Evolutionary conservation across 1,139 yeast genomes (phyloP), one percentile per base, ranked within the genome.

Genomic region (Petasospora fabianii): DNA sequence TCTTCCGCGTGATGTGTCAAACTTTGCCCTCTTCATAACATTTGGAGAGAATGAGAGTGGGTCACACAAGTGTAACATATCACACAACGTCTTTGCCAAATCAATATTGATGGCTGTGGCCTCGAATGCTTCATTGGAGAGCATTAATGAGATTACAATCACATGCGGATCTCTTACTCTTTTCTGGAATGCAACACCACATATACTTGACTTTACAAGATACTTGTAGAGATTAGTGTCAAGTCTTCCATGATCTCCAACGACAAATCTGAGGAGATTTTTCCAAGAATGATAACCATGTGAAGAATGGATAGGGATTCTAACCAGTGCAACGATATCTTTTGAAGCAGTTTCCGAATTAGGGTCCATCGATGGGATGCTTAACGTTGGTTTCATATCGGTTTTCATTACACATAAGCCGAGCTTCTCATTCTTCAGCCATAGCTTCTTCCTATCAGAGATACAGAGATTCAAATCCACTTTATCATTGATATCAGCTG

Each of bases 161-260:
- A 29, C 30, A n/a, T 27, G n/a, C 4, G 20, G 30, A 7, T 13
- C 24, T 3, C 22, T 18, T 6, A 12, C 28, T 16, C 24, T 12
- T 27, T 34, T 38, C 13, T 38, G 34, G 20, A 38, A 34, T 6
- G 27, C 30, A 24, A 38, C n/a, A 2, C 41, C 41, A 27, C 31
- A 24, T 6, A 38, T 30, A 4, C 36, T 24, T 3, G 19, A 12
- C 27, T 38, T 38, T 10, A 24, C 16, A 17, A 38, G 30, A 13
- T 15, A 38, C 12, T 24, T 20, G 5, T 34, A 8, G 3, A 27
- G 3, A 16, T 30, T 30, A 6, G 19, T 15, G 22, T 34, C 41
- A 9, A 27, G 19, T 15, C 41, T 13, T 5, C 38, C 37, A 22
- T 32, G 30, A 15, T 38, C 38, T 12, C 34, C 38, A 13, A 34